Conservation (phyloP, 2,329 filamentous ascomycete genomes). For the Fusarium abutilonis region DNA sequence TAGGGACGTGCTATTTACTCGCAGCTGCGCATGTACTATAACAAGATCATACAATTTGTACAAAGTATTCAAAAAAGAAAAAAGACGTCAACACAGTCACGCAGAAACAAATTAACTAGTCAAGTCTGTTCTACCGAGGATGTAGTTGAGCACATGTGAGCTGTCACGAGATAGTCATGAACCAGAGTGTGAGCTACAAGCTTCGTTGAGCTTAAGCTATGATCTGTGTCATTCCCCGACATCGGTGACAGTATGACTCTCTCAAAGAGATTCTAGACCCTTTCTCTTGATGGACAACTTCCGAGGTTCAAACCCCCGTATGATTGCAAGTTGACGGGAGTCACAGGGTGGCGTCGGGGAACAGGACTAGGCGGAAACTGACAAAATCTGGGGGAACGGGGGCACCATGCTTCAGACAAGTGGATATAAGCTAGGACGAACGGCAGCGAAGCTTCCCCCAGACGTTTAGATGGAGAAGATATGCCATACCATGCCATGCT, state of each 20-base stretch:
- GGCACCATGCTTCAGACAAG: slow-evolving; percentile 12
- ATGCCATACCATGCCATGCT: not conserved
- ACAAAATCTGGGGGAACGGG: slow-evolving; percentile 39
- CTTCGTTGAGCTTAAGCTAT: slow-evolving; percentile 17
- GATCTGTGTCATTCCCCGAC: slow-evolving; percentile 24
- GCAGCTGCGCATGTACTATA: slow-evolving; percentile 6
- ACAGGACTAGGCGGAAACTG: no score
- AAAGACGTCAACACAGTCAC: slow-evolving; percentile 9
- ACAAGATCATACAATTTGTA: slow-evolving; percentile 5
- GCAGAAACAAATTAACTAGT: not conserved
- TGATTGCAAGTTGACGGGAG: slow-evolving; percentile 20
- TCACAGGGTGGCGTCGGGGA: slow-evolving; percentile 19
- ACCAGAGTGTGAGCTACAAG: not conserved
- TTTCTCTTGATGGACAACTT: slow-evolving; percentile 7
- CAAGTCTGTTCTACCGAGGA: slow-evolving; percentile 18
- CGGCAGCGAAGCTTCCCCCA: slow-evolving; percentile 33
- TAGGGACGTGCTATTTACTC: not conserved
- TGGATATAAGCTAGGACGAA: slow-evolving; percentile 41
- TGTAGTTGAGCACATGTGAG: slow-evolving; percentile 20
- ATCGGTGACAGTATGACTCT: slow-evolving; percentile 31
- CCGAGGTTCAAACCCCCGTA: slow-evolving; percentile 3
- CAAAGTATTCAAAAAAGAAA: not conserved
- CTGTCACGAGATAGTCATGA: not conserved
- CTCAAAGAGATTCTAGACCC: not conserved
- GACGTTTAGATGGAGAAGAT: slow-evolving; percentile 16